A percentile compares a stretch with the other conserved stretches of the same genome.
phyloP scores from a whole-genome alignment of 139 green algal genomes.

The Coelastrella sp. region DNA sequence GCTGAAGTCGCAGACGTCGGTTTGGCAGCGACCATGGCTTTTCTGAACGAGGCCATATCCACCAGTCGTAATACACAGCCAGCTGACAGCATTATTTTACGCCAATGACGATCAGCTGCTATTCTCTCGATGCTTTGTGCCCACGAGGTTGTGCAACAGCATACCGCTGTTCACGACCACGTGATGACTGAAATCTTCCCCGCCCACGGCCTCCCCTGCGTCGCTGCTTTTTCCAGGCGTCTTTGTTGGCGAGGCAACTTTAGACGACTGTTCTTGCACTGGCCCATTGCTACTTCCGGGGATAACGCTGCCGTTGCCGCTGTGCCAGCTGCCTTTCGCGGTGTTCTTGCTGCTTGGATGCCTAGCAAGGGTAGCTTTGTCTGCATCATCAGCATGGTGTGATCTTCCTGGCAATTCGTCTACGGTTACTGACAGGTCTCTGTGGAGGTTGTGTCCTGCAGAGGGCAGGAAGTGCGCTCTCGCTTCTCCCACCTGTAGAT shows the following conservation, averaged over 20 bases:
- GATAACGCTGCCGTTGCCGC: background rate
- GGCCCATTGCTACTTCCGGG: background rate
- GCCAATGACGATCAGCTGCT: background rate
- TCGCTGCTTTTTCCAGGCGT: background rate
- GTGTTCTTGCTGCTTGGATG: background rate
- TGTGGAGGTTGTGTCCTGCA: background rate
- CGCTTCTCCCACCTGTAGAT: slow-evolving; percentile 33
- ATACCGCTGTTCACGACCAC: slow-evolving; percentile 13
- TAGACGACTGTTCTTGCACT: background rate
- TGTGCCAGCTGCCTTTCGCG: background rate
- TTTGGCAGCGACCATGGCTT: too few species aligned
- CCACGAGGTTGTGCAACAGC: background rate
- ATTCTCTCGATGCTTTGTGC: background rate
- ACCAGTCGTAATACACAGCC: too few species aligned
- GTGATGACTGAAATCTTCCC: background rate
- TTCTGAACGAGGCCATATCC: too few species aligned
- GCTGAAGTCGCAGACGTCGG: too few species aligned
- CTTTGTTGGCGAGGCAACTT: background rate
- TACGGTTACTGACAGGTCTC: background rate
- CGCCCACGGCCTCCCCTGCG: background rate
- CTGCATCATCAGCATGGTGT: background rate
- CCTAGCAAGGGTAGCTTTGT: background rate
- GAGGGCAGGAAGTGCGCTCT: slow-evolving; percentile 14
- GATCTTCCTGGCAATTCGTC: background rate
- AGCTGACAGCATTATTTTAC: background rate